Percentiles rank a stretch among this genome's conserved stretches.
Conservation (phyloP, 2,329 filamentous ascomycete species). For the Parastagonospora avenae region DNA sequence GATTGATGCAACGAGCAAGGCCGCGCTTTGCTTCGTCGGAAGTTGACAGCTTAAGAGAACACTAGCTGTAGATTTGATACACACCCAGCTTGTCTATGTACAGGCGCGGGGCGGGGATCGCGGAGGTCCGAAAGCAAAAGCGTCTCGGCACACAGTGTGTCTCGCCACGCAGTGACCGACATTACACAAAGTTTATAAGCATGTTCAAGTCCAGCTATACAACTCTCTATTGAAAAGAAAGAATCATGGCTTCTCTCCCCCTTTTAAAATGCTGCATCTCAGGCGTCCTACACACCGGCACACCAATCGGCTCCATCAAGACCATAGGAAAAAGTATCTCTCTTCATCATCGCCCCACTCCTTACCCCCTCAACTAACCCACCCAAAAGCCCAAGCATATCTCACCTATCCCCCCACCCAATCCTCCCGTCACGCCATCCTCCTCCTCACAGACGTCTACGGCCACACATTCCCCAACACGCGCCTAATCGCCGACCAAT, state of each 20-base stretch:
- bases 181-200: no score
- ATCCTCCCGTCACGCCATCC: conserved; percentile 57
- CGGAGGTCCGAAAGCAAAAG: background rate
- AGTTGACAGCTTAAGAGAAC: background rate
- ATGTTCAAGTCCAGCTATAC: no score
- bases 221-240: no score
- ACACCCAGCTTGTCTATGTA: background rate
- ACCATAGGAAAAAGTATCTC: conserved; percentile 51
- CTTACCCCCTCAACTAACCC: background rate
- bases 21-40: background rate
- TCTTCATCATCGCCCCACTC: background rate
- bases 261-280: conserved; percentile 54
- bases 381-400: conserved; percentile 58
- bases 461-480: conserved; percentile 60
- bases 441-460: conserved; percentile 62
- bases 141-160: conserved; percentile 1
- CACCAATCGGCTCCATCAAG: conserved; percentile 54
- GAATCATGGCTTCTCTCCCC: conserved; percentile 59
- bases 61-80: background rate
- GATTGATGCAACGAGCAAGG: background rate
- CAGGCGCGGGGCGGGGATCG: background rate
- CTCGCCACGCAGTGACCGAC: background rate
- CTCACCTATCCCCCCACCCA: conserved; percentile 56
- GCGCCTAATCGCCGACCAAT: conserved; percentile 72
- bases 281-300: conserved; percentile 60